Base-by-base conservation (phyloP, 768 basidiomycete genomes). In the Termitomyces sp. region DNA sequence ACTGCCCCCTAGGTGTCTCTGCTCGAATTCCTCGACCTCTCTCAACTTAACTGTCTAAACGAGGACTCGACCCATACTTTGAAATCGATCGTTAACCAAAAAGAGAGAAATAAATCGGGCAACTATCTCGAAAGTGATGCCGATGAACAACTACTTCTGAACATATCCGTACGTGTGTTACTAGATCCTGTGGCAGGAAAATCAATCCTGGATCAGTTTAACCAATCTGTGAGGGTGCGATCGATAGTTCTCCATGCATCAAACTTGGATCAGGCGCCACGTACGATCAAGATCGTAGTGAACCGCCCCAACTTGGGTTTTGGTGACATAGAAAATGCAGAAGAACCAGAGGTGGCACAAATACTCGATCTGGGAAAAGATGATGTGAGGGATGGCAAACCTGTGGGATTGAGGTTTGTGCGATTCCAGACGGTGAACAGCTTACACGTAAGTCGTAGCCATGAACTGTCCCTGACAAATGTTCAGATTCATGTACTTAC, bases 131-230 rank as follows among this genome's bases (percentile, higher is more conserved):
- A 82, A 59, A 88, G 86, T 64, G 87, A 91, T 66, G 82, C 80
- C 2, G 89, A 91, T 62, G 89, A 87, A 62, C 86, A 91, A 68
- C 76, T 91, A 7, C 72, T 91, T 26, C 57, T 91, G 48, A 88
- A 76, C 63, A 78, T 91, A 54, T 76, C 80, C n/a, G 88, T 89
- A 65, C 63, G 83, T 75, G 24, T 61, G 40, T 43, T 37, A 57
- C 45, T 30, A 22, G 26, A 30, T 26, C 32, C 43, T 30, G 48
- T 36, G 18, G 26, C 12, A 26, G 3, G 6, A 32, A 45, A 34
- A 22, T 42, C 57, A 49, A 43, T 54, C 22, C 22, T 54, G 20
- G n/a, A 56, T 20, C 65, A 88, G 88, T 89, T 89, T 73, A 86
- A 87, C 67, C 87, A 88, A 70, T 69, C 79, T 26, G 88, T 89